Percentiles rank a stretch among this genome's conserved stretches.
These are phyloP conservation scores for Colletotrichum musae DNA, from an alignment of 2,329 filamentous ascomycete genomes.

Conservation along the genomic window DNA sequence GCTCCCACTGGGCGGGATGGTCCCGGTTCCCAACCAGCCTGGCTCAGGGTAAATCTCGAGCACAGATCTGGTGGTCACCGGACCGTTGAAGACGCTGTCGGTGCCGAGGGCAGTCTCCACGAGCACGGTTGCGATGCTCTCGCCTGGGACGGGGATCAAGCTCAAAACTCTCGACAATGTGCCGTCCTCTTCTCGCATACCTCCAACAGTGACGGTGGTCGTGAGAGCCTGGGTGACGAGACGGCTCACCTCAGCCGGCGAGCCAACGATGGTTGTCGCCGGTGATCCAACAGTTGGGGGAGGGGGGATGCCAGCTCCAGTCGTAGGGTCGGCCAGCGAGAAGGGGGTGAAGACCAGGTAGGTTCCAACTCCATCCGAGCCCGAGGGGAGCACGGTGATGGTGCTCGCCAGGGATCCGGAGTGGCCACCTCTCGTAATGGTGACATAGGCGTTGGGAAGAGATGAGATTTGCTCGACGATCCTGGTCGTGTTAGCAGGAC, in stretches of 20 bases:
- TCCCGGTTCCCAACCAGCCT: conserved; percentile 12
- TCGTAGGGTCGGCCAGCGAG: not conserved
- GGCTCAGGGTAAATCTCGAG: conserved; percentile 23
- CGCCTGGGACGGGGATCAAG: conserved; percentile 8
- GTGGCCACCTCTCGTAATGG: conserved; percentile 31
- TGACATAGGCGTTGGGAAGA: conserved; percentile 34
- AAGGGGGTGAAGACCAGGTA: conserved; percentile 36
- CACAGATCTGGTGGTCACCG: conserved; percentile 4
- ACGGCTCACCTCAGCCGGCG: conserved; percentile 22
- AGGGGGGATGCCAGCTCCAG: conserved; percentile 11
- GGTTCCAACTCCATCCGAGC: conserved; percentile 26
- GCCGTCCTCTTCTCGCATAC: not conserved
- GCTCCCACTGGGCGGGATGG: conserved; percentile 6
- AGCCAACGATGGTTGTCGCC: conserved; percentile 15
- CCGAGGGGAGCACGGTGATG: conserved; percentile 31
- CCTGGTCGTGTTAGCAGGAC: conserved; percentile 2
- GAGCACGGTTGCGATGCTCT: conserved; percentile 13
- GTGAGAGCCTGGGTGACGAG: conserved; percentile 18
- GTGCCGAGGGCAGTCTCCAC: conserved; percentile 16
- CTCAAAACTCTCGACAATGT: conserved; percentile 5
- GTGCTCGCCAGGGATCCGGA: conserved; percentile 32
- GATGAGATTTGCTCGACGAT: conserved; percentile 21
- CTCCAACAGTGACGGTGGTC: conserved; percentile 14
- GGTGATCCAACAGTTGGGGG: conserved; percentile 19
- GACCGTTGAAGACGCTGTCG: not conserved